Evolutionary conservation across 768 basidiomycete genomes (phyloP), one percentile per base, ranked within the genome.

Genomic region (Rhizopogon vesiculosus): DNA sequence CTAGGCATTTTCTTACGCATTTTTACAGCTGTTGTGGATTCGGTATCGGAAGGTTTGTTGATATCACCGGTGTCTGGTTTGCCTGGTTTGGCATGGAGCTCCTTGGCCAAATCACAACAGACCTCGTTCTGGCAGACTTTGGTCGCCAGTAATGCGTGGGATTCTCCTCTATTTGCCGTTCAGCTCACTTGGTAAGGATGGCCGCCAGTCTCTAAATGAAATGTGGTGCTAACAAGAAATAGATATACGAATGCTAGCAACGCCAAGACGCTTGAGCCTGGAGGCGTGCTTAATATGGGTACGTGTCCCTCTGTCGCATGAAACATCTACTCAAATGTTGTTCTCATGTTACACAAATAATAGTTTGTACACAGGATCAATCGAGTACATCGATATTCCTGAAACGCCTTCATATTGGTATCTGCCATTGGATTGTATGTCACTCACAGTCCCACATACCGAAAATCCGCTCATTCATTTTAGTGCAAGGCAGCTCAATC

Each of bases 241-340:
- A 83, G 81, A 53, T 79, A 72, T 61, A 59, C 70, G 28, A 79
- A 85, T 56, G 76, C 71, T 8, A 61, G 76, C 4, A 59, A 57
- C 7, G 74, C 76, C 1, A 55, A 70, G 38, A 28, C 59, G 0
- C 67, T 81, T 42, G 86, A 90, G 62, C 80, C 81, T 33, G 91
- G 91, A 67, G 91, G 91, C 4, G 73, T 83, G 1, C 83, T 93
- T 64, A 82, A 79, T 0, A 74, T 92, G 68, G 90, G 89, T 79
- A 64, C 41, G 74, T 64, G 25, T 38, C 41, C 1, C 16, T 9
- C 15, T 8, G 9, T 3, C 33, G 9, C 5, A 13, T 16, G 19
- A 10, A 13, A 50, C 1, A 33, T 18, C 3, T 39, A 10, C 28
- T n/a, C 18, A 44, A 22, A 15, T 22, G 5, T 16, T 28, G 15